A percentile compares a stretch with the other conserved stretches of the same genome.
Conservation (phyloP, 331 rosid genomes). For the Cydonia oblonga region DNA sequence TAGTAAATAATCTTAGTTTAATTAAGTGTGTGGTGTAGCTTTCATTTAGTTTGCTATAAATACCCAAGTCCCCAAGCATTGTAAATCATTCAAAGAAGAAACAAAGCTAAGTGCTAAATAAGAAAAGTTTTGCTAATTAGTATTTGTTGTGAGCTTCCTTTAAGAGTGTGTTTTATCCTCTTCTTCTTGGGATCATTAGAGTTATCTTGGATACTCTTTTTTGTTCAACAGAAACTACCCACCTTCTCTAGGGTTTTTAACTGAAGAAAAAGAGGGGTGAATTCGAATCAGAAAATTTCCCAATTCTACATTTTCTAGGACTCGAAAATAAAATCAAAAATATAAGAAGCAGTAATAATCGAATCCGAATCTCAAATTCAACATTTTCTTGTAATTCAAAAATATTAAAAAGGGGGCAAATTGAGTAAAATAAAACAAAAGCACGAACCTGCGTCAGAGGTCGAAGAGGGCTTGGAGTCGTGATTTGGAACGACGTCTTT, state of each 20-base stretch:
- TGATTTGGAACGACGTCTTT: conserved; percentile 13
- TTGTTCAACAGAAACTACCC: too few relatives aligned
- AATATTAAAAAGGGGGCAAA: background rate
- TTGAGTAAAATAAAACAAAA: background rate
- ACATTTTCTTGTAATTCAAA: background rate
- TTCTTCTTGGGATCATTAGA: too few relatives aligned
- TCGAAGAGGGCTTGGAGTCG: conserved; percentile 18
- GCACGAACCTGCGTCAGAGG: conserved; percentile 27
- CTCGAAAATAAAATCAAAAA: background rate
- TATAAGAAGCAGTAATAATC: background rate
- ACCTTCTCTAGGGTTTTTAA: background rate
- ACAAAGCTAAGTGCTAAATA: too few relatives aligned
- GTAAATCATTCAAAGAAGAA: too few relatives aligned
- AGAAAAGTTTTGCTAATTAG: too few relatives aligned
- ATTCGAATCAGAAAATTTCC: background rate
- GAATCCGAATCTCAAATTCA: background rate
- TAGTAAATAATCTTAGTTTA: too few relatives aligned
- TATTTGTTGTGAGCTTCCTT: too few relatives aligned
- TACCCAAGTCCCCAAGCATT: too few relatives aligned
- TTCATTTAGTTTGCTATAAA: too few relatives aligned
- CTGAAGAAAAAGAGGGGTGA: background rate
- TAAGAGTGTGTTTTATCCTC: too few relatives aligned
- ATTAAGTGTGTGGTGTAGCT: too few relatives aligned
- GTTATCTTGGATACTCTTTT: too few relatives aligned
- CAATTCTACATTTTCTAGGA: background rate